phyloP scores from a whole-genome alignment of 2,329 filamentous ascomycete genomes.

The Cephalotrichum gorgonifer region DNA sequence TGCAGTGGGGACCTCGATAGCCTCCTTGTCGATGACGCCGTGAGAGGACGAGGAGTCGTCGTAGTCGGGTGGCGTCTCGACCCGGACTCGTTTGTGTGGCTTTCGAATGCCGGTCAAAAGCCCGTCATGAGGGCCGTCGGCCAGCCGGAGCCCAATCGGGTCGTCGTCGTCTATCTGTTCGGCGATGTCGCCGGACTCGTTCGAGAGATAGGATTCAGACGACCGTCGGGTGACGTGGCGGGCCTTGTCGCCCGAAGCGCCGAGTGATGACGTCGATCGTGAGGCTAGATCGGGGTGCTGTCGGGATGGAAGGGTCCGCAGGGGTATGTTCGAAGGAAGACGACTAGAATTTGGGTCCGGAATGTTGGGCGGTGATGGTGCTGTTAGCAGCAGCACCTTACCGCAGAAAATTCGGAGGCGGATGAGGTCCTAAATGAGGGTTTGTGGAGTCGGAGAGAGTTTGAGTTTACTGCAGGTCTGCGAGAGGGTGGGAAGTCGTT shows the following conservation, averaged over 20 bases:
- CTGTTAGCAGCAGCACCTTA: conserved; percentile 69
- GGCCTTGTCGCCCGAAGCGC: conserved; percentile 12
- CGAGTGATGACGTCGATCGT: conserved; percentile 8
- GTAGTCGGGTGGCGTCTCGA: conserved; percentile 7
- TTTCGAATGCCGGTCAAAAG: conserved; percentile 41
- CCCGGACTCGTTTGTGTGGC: conserved; percentile 22
- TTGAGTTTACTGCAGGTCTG: background rate
- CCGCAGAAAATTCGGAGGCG: conserved; percentile 27
- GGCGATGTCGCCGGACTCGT: conserved; percentile 87
- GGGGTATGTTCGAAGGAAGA: conserved; percentile 75
- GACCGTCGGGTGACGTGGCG: conserved; percentile 22
- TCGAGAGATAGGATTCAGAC: conserved; percentile 65
- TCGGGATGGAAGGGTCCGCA: conserved; percentile 56
- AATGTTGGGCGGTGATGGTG: conserved; percentile 76
- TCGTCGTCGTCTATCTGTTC: conserved; percentile 84
- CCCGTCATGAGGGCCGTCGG: conserved; percentile 54
- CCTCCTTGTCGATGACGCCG: conserved; percentile 53
- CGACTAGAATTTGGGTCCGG: conserved; percentile 57
- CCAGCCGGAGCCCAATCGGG: conserved; percentile 62
- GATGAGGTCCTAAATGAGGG: background rate
- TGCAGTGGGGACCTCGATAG: conserved; percentile 70
- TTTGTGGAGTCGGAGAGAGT: background rate
- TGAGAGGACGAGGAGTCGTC: conserved; percentile 11
- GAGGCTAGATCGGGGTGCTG: background rate
- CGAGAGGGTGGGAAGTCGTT: background rate